phyloP scores from a whole-genome alignment of 1,284 basidiomycete genomes.

The Ceratobasidium sp. region DNA sequence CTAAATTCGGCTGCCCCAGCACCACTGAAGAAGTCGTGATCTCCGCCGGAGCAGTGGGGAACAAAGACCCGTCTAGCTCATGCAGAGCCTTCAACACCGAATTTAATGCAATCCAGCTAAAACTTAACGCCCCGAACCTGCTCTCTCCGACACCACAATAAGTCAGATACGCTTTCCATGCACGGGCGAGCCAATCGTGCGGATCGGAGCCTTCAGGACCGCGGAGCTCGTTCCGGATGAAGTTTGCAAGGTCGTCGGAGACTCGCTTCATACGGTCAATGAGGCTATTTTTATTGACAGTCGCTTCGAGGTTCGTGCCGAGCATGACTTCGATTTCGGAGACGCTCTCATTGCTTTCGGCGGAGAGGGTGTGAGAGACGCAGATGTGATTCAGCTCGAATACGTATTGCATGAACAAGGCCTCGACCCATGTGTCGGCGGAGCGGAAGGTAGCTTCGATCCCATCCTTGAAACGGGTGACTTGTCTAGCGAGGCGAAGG shows the following conservation, averaged over 20 bases:
- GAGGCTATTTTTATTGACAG: slow-evolving; percentile 7
- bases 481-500: slow-evolving; percentile 1
- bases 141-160: background rate
- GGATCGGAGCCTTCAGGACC: background rate
- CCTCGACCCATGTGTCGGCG: slow-evolving; percentile 9
- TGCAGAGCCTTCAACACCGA: slow-evolving; percentile 30
- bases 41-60: background rate
- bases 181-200: slow-evolving; percentile 24
- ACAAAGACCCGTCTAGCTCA: background rate
- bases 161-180: slow-evolving; percentile 29
- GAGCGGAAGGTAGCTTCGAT: background rate
- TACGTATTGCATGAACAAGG: slow-evolving; percentile 20
- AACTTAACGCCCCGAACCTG: slow-evolving; percentile 29
- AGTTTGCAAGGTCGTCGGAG: slow-evolving; percentile 13
- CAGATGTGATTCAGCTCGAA: slow-evolving; percentile 45
- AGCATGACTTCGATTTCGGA: slow-evolving; percentile 42
- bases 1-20: too few species aligned
- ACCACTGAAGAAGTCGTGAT: too few species aligned
- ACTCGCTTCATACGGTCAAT: slow-evolving; percentile 26
- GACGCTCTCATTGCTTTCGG: slow-evolving; percentile 8
- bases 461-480: slow-evolving; percentile 2
- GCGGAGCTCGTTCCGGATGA: slow-evolving; percentile 10
- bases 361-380: slow-evolving; percentile 26
- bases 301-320: slow-evolving; percentile 40
- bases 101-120: slow-evolving; percentile 25